These are phyloP conservation scores for Wickerhamiella kazuoi DNA, from an alignment of 805 yeast genomes.

Conservation along the genomic window DNA sequence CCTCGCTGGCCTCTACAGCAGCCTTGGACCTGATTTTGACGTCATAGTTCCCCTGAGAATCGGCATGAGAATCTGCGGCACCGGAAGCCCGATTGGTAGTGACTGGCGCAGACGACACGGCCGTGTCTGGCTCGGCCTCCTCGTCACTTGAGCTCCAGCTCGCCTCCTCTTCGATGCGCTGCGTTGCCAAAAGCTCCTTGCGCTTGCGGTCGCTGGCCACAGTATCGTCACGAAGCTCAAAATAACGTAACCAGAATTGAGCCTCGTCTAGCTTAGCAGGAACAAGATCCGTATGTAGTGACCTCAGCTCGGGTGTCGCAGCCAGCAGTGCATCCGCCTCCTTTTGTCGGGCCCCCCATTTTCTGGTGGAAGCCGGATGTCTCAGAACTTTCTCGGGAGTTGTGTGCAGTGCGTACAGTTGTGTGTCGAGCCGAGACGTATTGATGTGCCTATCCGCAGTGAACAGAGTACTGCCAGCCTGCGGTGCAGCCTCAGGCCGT, in stretches of 20 bases:
- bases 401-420: constrained; percentile 36
- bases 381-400: constrained; percentile 29
- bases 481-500: constrained; percentile 5
- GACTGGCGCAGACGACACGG: background rate
- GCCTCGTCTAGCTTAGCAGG: constrained; percentile 43
- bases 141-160: background rate
- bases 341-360: constrained; percentile 31
- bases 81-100: too few species aligned
- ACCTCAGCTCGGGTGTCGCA: constrained; percentile 33
- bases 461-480: constrained; percentile 24
- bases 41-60: too few species aligned
- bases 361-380: constrained; percentile 19
- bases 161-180: constrained; percentile 21
- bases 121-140: background rate
- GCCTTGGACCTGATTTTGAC: too few species aligned
- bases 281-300: constrained; percentile 44
- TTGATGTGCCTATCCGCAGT: constrained; percentile 25
- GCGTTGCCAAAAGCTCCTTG: constrained; percentile 37
- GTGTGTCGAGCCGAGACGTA: constrained; percentile 46
- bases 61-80: too few species aligned
- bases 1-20: too few species aligned
- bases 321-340: constrained; percentile 32
- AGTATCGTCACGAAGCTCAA: constrained; percentile 34
- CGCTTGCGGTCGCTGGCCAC: constrained; percentile 47
- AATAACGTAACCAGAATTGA: constrained; percentile 63